A percentile compares a stretch with the other conserved stretches of the same genome.
These are phyloP conservation scores for Entamoeba invadens DNA, from an alignment of 208 protist genomes.

Conservation along the genomic window DNA sequence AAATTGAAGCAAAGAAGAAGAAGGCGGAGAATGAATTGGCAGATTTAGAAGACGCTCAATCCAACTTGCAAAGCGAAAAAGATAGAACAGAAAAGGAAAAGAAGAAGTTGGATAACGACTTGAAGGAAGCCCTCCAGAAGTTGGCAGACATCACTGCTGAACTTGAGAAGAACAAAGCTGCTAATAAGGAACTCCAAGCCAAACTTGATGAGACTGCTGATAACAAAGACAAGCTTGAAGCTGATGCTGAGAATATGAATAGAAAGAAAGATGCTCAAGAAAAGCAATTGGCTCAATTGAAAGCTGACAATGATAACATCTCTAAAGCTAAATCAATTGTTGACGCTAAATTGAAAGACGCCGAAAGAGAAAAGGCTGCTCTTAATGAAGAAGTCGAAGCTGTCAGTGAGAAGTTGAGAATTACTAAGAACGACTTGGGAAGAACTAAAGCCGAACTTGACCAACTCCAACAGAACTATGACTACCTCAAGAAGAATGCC, in stretches of 20 bases:
- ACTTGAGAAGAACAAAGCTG: background rate
- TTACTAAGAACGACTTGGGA: background rate
- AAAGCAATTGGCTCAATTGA: background rate
- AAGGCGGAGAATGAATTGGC: background rate
- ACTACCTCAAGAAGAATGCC: background rate
- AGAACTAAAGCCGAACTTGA: background rate
- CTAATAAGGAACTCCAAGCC: background rate
- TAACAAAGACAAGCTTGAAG: background rate
- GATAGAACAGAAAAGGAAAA: background rate
- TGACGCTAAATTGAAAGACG: background rate
- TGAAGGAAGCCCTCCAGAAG: background rate
- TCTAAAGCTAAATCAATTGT: background rate
- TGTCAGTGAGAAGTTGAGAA: background rate
- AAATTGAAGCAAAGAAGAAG: background rate
- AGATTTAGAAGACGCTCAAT: background rate
- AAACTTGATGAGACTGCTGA: background rate
- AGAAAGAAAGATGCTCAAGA: background rate
- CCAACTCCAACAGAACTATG: background rate
- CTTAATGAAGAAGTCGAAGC: constrained; percentile 3
- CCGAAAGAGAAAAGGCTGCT: background rate
- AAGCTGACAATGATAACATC: background rate
- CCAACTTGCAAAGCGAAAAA: background rate
- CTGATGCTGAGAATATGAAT: background rate
- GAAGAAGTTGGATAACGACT: constrained; percentile 17
- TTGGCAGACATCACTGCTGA: background rate